Conservation (phyloP, 176 grass and related monocot species). For the Poa pratensis region DNA sequence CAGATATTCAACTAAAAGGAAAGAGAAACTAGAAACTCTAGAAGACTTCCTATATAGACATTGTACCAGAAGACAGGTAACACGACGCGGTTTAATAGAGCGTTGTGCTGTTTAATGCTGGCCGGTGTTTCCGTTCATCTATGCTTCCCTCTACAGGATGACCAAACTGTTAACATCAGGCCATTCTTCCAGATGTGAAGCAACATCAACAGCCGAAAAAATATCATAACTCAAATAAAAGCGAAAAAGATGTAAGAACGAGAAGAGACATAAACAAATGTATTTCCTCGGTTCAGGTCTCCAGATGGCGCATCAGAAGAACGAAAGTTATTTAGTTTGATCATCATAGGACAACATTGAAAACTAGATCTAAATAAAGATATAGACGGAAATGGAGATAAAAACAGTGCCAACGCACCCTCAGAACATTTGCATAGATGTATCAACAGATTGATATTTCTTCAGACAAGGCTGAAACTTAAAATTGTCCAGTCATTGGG, state of each 20-base stretch:
- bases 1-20: not conserved
- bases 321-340: conserved; percentile 52
- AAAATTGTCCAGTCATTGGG: conserved; percentile 44
- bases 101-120: conserved; percentile 61
- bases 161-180: conserved; percentile 19
- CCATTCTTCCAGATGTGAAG: conserved; percentile 53
- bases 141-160: conserved; percentile 61
- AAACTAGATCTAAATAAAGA: not conserved
- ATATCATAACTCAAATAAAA: no score
- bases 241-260: not conserved
- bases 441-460: conserved; percentile 42
- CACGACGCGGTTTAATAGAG: conserved; percentile 27
- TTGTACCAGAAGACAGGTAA: conserved; percentile 55
- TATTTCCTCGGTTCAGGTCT: conserved; percentile 55
- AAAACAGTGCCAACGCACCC: not conserved
- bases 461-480: conserved; percentile 72
- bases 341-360: conserved; percentile 36
- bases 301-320: conserved; percentile 48
- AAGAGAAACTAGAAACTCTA: no score
- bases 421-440: conserved; percentile 40
- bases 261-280: not conserved
- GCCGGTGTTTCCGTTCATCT: conserved; percentile 36
- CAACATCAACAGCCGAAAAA: not conserved
- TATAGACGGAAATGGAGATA: accelerated
- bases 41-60: not conserved